These are phyloP conservation scores for Sideroxylon spinosum DNA, from an alignment of 179 eudicot genomes.

Conservation along the genomic window DNA sequence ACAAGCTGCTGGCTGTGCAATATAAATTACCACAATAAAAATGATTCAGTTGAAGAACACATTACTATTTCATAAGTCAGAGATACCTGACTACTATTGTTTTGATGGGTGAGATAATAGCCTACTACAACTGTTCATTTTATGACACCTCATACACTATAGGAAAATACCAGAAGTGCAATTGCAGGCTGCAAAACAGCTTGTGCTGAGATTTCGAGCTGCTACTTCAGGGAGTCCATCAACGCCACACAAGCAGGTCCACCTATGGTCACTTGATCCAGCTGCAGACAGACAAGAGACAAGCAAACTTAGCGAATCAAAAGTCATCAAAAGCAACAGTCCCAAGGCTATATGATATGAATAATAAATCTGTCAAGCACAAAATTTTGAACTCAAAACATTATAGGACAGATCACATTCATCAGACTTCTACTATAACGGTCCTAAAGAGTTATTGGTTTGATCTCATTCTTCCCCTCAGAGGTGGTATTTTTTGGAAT, in stretches of 20 bases:
- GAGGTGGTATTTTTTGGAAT: neutral
- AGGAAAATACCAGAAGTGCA: slow-evolving; percentile 64
- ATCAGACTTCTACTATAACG: neutral
- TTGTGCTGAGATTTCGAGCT: slow-evolving; percentile 29
- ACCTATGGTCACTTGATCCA: slow-evolving; percentile 38
- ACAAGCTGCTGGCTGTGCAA: neutral
- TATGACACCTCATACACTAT: neutral
- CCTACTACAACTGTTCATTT: neutral
- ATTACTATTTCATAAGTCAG: neutral
- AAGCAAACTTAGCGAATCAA: neutral
- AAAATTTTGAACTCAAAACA: neutral
- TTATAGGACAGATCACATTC: neutral
- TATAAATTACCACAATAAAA: neutral
- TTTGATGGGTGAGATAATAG: too few relatives aligned
- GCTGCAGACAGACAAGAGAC: slow-evolving; percentile 18
- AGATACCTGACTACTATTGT: neutral
- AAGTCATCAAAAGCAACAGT: neutral
- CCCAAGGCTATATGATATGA: neutral
- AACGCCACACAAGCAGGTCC: slow-evolving; percentile 58
- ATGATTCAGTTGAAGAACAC: neutral
- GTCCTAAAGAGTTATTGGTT: neutral
- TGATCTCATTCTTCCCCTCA: neutral
- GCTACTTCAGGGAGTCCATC: slow-evolving; percentile 52
- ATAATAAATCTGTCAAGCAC: too few relatives aligned
- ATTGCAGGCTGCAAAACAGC: slow-evolving; percentile 73